phyloP scores from a whole-genome alignment of 148 eudicot species.

The Chenopodium album region DNA sequence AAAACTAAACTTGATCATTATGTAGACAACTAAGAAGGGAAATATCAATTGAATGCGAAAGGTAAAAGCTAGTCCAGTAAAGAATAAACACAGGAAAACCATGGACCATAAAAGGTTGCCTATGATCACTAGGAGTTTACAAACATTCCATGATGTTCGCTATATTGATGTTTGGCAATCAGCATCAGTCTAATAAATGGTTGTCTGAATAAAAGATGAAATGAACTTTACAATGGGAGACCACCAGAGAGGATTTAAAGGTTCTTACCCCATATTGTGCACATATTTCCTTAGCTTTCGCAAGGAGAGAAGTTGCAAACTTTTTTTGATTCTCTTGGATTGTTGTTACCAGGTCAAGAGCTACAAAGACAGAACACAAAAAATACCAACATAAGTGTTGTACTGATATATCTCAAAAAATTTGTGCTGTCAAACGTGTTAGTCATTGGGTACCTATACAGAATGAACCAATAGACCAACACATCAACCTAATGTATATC shows the following conservation, averaged over 20 bases:
- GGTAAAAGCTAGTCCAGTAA: background rate
- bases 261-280: constrained; percentile 52
- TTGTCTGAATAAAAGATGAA: background rate
- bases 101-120: too few species aligned
- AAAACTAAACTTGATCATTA: background rate
- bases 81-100: too few species aligned
- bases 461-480: too few species aligned
- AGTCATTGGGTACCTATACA: too few species aligned
- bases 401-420: background rate
- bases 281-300: constrained; percentile 58
- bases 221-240: background rate
- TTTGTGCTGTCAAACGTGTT: too few species aligned
- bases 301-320: constrained; percentile 44
- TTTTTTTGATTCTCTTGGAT: constrained; percentile 53
- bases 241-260: background rate
- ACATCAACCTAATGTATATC: background rate
- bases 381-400: background rate
- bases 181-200: too few species aligned
- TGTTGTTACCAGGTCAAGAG: constrained; percentile 37
- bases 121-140: too few species aligned
- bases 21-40: background rate
- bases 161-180: too few species aligned
- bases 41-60: background rate
- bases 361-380: constrained; percentile 32
- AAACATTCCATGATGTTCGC: too few species aligned